Evolutionary conservation across 805 yeast species (phyloP).

Genomic region (Babjeviella inositovora): DNA sequence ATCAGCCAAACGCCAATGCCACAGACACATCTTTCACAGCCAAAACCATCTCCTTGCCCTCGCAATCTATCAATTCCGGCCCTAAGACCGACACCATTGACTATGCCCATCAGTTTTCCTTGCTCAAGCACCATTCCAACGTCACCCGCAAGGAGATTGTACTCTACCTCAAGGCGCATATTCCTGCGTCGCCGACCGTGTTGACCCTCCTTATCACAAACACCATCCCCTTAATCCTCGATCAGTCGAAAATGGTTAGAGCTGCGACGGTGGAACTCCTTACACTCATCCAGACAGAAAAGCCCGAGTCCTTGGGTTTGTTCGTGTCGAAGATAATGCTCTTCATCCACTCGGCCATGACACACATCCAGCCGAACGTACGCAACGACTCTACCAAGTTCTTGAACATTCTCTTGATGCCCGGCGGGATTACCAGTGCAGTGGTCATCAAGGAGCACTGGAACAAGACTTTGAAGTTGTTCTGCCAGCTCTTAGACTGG

Average conservation of each 20-base stretch:
- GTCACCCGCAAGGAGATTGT: conserved; percentile 61
- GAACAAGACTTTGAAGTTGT: conserved; percentile 51
- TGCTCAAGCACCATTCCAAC: conserved; percentile 60
- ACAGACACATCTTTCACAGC: conserved; percentile 82
- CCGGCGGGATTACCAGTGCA: conserved; percentile 34
- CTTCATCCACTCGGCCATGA: conserved; percentile 82
- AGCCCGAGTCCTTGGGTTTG: conserved; percentile 38
- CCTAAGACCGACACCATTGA: conserved; percentile 20
- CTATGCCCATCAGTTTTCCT: conserved; percentile 42
- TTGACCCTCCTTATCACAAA: conserved; percentile 40
- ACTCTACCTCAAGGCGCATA: conserved; percentile 26
- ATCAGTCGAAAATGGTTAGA: conserved; percentile 52
- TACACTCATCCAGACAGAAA: conserved; percentile 29
- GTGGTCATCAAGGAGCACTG: conserved; percentile 53
- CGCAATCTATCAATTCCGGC: conserved; percentile 15
- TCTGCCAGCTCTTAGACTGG: conserved; percentile 68
- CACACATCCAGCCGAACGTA: conserved; percentile 69
- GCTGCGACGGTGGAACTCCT: conserved; percentile 32
- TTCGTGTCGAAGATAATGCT: too few relatives aligned
- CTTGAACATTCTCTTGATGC: conserved; percentile 38
- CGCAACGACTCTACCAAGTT: conserved; percentile 64
- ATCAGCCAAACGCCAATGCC: conserved; percentile 51
- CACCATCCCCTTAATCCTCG: conserved; percentile 50
- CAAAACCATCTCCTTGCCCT: conserved; percentile 33
- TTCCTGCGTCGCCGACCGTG: conserved; percentile 34